Evolutionary conservation across 164 flowering plant species (phyloP).

Genomic region (Vitis amurensis): DNA sequence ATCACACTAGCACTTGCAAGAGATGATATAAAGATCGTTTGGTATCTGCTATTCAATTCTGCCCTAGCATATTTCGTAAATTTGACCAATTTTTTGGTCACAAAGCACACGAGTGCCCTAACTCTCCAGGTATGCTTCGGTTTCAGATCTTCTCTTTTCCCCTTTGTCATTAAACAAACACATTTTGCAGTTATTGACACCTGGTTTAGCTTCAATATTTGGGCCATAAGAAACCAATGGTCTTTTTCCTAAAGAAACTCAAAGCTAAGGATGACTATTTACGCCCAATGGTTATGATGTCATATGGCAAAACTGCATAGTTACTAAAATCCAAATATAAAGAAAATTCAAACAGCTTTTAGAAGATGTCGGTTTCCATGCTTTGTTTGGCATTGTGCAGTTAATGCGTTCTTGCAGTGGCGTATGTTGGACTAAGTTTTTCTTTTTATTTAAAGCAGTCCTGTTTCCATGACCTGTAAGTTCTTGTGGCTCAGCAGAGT

Average conservation of each 20-base stretch:
- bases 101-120: constrained; percentile 70
- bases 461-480: too few relatives aligned
- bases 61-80: constrained; percentile 67
- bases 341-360: too few relatives aligned
- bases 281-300: too few relatives aligned
- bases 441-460: neutral
- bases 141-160: constrained; percentile 6
- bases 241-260: too few relatives aligned
- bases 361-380: neutral
- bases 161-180: neutral
- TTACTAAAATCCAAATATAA: too few relatives aligned
- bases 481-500: too few relatives aligned
- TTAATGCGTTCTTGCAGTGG: neutral
- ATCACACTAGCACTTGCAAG: constrained; percentile 65
- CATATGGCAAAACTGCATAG: too few relatives aligned
- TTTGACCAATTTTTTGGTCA: constrained; percentile 71
- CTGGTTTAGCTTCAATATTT: too few relatives aligned
- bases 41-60: constrained; percentile 67
- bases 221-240: too few relatives aligned
- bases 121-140: constrained; percentile 56
- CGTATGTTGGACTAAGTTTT: neutral
- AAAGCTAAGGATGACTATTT: too few relatives aligned
- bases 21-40: constrained; percentile 56
- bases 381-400: neutral
- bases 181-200: neutral